Conservation (phyloP, 2,329 filamentous ascomycete genomes). For the Dactylellina sp. region DNA sequence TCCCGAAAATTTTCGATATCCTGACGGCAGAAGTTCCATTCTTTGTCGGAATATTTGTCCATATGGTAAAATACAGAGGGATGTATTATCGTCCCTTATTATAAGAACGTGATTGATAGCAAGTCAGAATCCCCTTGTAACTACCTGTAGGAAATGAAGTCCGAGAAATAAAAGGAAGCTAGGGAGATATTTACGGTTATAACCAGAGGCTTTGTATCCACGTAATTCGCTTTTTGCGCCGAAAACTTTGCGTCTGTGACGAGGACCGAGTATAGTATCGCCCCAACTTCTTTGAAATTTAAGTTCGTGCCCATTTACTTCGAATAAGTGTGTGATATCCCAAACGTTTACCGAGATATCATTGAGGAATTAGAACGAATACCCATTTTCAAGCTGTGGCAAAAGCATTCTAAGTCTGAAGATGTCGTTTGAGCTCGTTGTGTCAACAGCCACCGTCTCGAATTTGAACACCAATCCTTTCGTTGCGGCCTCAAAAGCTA, state of each 20-base stretch:
- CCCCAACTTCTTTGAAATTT: slow-evolving; percentile 20
- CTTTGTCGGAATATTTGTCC: slow-evolving; percentile 11
- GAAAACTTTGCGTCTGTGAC: slow-evolving; percentile 15
- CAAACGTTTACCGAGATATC: slow-evolving; percentile 22
- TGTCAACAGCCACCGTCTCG: neutral
- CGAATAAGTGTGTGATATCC: slow-evolving; percentile 15
- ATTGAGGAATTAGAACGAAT: slow-evolving; percentile 28
- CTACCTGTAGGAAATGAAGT: neutral
- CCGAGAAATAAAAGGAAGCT: neutral
- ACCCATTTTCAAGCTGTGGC: slow-evolving; percentile 6
- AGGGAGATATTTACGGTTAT: slow-evolving; percentile 14
- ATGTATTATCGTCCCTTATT: slow-evolving; percentile 32
- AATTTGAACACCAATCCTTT: slow-evolving; percentile 23
- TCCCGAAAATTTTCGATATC: slow-evolving; percentile 20
- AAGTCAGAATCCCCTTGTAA: neutral
- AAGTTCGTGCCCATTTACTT: neutral
- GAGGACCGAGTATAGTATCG: neutral
- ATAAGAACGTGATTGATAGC: neutral
- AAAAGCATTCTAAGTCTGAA: slow-evolving; percentile 1
- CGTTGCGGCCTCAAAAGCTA: slow-evolving; percentile 2
- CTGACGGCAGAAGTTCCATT: slow-evolving; percentile 10
- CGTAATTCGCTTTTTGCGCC: slow-evolving; percentile 6
- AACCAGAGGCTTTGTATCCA: neutral
- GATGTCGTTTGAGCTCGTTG: no score
- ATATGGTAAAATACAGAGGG: slow-evolving; percentile 41